Base-by-base conservation (phyloP, 2,329 filamentous ascomycete genomes). In the Bipolaris bicolor region DNA sequence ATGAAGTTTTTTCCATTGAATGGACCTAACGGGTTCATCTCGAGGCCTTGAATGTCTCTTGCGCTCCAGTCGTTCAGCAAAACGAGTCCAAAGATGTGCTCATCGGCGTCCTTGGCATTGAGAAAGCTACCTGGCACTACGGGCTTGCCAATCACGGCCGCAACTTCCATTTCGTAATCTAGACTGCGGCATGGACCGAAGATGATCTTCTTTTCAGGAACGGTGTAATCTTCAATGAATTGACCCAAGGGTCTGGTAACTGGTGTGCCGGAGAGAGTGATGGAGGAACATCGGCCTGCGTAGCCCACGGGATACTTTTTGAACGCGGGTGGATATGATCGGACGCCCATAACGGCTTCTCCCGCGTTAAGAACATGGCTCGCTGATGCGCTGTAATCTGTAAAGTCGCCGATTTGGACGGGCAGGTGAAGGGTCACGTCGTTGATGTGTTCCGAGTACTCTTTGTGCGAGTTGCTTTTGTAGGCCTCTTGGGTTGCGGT, bases 51-150 rank as follows among this genome's bases (percentile, higher is more conserved):
- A 18, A 89, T 84, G 66, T 88, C 86, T n/a, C 86, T 78, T 18
- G 85, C 83, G 16, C 58, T 83, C 86, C 86, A 89, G 60, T 88
- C 86, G 60, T 88, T 88, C 11, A 88, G 65, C 36, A 89, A 71
- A 0, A 86, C 82, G n/a, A 87, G 76, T 0, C 86, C 86, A 67
- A 88, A 88, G 15, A 88, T 84, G 61, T 88, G 83, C 0, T 84
- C 79, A 15, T 76, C 73, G 0, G 79, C 79, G 5, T 81, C 68
- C 15, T 66, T 66, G n/a, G 81, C 78, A 7, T 76, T 60, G 22
- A 82, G 68, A 0, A 65, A 63, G 1, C 75, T 61, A 0, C 80
- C 80, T 7, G 73, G 70, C 1, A 73, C 64, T 0, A 81, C 64
- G 0, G 80, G 78, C 9, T 72, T 70, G 7, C 77, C 78, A 7